These are phyloP conservation scores for Fusarium devonianum DNA, from an alignment of 2,329 filamentous ascomycete genomes.

Conservation along the genomic window DNA sequence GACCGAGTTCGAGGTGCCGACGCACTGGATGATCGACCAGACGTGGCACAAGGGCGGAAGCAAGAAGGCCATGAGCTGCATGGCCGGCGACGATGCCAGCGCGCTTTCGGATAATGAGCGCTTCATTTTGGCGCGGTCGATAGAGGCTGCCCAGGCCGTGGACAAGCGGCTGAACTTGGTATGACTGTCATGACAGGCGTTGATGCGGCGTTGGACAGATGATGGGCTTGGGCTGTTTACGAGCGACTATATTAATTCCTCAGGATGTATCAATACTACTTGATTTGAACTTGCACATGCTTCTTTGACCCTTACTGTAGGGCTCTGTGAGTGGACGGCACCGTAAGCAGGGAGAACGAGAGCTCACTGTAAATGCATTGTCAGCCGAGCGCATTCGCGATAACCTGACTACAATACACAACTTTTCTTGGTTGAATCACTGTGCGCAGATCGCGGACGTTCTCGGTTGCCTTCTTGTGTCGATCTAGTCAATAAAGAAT, in stretches of 20 bases:
- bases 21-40: conserved; percentile 51
- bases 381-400: too few relatives aligned
- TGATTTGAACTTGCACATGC: too few relatives aligned
- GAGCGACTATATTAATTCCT: too few relatives aligned
- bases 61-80: conserved; percentile 50
- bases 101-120: conserved; percentile 11
- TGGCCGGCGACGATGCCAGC: conserved; percentile 37
- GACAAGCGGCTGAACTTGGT: conserved; percentile 16
- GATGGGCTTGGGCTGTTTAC: neutral
- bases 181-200: conserved; percentile 3
- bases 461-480: too few relatives aligned
- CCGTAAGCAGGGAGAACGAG: too few relatives aligned
- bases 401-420: too few relatives aligned
- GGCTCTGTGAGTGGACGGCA: too few relatives aligned
- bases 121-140: conserved; percentile 10
- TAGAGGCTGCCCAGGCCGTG: conserved; percentile 19
- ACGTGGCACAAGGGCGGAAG: conserved; percentile 46
- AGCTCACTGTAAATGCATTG: too few relatives aligned
- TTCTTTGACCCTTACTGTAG: too few relatives aligned
- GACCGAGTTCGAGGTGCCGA: conserved; percentile 46
- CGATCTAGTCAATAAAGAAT: too few relatives aligned
- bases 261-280: neutral
- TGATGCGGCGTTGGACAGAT: neutral
- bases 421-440: too few relatives aligned
- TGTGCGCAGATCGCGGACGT: too few relatives aligned